Evolutionary conservation across 2,329 filamentous ascomycete genomes (phyloP).

Genomic region (Corniculantispora saksenae): DNA sequence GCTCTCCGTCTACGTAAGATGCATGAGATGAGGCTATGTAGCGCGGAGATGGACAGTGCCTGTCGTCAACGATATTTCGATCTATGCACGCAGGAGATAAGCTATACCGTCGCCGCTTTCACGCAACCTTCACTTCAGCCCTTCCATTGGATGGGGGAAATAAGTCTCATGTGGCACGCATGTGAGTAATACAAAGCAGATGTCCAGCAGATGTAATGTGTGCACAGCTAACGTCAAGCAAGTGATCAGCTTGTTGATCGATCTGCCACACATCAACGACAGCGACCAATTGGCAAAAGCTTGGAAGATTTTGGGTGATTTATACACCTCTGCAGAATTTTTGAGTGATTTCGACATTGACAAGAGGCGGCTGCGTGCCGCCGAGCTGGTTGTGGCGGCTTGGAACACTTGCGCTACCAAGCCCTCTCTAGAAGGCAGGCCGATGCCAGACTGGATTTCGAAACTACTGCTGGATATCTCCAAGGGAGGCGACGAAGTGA

Average conservation of each 20-base stretch:
- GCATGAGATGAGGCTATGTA: not conserved
- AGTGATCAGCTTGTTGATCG: not conserved
- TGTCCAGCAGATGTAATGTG: too few relatives aligned
- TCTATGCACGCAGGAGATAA: not conserved
- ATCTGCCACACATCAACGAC: not conserved
- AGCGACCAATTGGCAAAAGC: not conserved
- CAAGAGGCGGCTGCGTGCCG: not conserved
- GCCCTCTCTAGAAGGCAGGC: not conserved
- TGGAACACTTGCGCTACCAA: not conserved
- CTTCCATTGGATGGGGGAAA: not conserved
- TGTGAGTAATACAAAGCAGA: not conserved
- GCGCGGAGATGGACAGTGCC: not conserved
- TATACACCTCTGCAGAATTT: not conserved
- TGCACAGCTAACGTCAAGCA: not conserved
- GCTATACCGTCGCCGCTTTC: not conserved
- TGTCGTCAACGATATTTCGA: not conserved
- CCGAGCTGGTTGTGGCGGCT: not conserved
- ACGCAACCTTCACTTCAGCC: not conserved
- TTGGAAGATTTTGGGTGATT: not conserved
- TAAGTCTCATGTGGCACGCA: constrained; percentile 1
- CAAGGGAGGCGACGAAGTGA: not conserved
- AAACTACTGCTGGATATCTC: not conserved
- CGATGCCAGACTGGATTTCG: not conserved
- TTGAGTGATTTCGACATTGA: not conserved
- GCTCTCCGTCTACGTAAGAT: constrained; percentile 1